Evolutionary conservation across 805 yeast species (phyloP), one percentile per base, ranked within the genome.

Genomic region (Lipomyces yamanashiensis): DNA sequence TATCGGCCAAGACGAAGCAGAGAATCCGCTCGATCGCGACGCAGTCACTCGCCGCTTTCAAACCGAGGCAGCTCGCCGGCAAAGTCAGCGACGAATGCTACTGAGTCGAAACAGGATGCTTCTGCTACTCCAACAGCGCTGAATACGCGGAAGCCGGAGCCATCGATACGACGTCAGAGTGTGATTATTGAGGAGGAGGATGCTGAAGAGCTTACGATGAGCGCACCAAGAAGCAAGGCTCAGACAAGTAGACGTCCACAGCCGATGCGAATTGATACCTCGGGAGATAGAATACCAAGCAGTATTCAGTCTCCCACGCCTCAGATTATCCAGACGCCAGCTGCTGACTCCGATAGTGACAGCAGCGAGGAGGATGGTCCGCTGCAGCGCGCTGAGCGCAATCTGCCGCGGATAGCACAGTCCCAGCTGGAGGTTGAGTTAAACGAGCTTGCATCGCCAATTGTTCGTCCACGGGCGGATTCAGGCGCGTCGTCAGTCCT

Each of bases 331-430:
- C 37, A 15, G 9, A 55, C 59, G 36, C 37, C 53, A 7, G 61
- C 33, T n/a, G 61, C 13, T 9, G 51, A 36, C 48, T 40, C 39
- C 17, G 56, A 36, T 10, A 19, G 19, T 8, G 47, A 39, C 7
- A 17, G 34, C 44, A 39, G 44, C 9, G 57, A 36, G 8, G 64
- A 56, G 12, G 39, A 37, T 47, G 54, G 54, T 19, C 54, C 61
- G 21, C 19, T 61, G 54, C 40, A 56, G 33, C 44, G 49, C 10
- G 64, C 61, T 5, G 61, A 61, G 61, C 28, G 51, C 34, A 7
- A 33, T n/a, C 50, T 61, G 33, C 64, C 64, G 39, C 39, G 64
- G 45, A 49, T 61, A 21, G 61, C 61, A 23, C 19, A 23, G 56
- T 49, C 61, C 2, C 33, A 19, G 33, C 37, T 56, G 52, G 61